Percentiles rank a stretch among this genome's conserved stretches.
Evolutionary conservation across 495 filamentous ascomycete genomes (phyloP).

Genomic region (Xylaria scruposa): DNA sequence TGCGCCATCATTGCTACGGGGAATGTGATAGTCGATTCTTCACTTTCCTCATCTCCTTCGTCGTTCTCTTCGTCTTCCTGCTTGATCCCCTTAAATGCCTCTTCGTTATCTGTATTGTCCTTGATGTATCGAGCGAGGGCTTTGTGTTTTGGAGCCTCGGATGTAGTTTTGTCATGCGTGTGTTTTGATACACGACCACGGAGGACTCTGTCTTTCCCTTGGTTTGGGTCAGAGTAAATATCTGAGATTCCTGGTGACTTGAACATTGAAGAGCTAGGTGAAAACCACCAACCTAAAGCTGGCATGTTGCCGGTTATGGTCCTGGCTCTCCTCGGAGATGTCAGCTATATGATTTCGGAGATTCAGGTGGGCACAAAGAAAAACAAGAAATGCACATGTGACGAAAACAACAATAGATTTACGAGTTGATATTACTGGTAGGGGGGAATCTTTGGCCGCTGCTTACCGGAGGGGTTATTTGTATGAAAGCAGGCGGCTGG

Average conservation of each 20-base stretch:
- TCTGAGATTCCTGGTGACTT: not conserved
- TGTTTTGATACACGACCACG: conserved; percentile 23
- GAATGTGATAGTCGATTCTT: not conserved
- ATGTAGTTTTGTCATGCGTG: not conserved
- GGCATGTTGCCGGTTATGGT: conserved; percentile 13
- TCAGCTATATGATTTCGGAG: not conserved
- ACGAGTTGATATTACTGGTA: not conserved
- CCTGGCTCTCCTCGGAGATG: not conserved
- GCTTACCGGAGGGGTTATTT: not conserved
- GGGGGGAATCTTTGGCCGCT: not conserved
- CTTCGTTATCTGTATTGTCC: not conserved
- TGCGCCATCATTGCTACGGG: conserved; percentile 11
- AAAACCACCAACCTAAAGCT: not conserved
- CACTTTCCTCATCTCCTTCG: not conserved
- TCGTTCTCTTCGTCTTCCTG: not conserved
- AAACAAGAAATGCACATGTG: not conserved
- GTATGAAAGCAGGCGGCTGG: not conserved
- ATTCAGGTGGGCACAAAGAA: not conserved
- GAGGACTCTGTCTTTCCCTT: not conserved
- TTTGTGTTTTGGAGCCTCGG: not conserved
- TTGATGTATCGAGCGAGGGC: not conserved
- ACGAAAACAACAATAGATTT: not conserved
- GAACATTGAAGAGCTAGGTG: not conserved
- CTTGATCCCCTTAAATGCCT: not conserved
- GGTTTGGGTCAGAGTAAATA: not conserved